Conservation (phyloP, 192 early-diverging fungal genomes). For the Backusella morwellensis region DNA sequence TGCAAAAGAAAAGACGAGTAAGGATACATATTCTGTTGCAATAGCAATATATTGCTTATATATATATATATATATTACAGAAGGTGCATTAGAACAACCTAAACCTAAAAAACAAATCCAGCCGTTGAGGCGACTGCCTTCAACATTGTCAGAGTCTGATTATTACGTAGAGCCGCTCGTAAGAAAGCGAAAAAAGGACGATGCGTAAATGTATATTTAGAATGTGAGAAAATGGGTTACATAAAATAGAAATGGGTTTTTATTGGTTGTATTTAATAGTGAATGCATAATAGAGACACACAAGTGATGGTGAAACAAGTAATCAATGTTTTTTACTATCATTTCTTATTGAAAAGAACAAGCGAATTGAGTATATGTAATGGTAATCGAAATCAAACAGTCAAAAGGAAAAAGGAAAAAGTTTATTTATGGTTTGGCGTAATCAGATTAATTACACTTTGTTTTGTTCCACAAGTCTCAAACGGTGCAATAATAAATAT, state of each 20-base stretch:
- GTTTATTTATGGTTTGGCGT: not conserved
- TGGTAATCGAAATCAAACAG: not conserved
- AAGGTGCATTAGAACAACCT: not conserved
- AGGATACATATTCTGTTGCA: not conserved
- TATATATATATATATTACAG: not conserved
- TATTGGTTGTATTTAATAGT: not conserved
- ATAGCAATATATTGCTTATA: not conserved
- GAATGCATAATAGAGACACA: not conserved
- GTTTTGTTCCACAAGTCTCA: not conserved
- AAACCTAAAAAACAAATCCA: not conserved
- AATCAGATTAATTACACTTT: not conserved
- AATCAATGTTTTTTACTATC: not conserved
- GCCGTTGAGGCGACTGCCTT: not conserved
- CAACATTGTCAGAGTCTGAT: constrained; percentile 2
- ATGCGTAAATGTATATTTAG: not conserved
- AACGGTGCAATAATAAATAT: too few species aligned
- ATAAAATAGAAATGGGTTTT: not conserved
- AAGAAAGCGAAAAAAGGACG: not conserved
- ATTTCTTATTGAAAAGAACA: too few species aligned
- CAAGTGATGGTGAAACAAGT: not conserved
- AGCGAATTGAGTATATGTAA: too few species aligned
- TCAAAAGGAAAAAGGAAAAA: not conserved
- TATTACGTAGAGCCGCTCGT: not conserved
- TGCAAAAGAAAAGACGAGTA: not conserved
- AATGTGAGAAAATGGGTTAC: not conserved